Evolutionary conservation across 2,329 filamentous ascomycete genomes (phyloP), one percentile per base, ranked within the genome.

Genomic region (Ascochyta fabae): DNA sequence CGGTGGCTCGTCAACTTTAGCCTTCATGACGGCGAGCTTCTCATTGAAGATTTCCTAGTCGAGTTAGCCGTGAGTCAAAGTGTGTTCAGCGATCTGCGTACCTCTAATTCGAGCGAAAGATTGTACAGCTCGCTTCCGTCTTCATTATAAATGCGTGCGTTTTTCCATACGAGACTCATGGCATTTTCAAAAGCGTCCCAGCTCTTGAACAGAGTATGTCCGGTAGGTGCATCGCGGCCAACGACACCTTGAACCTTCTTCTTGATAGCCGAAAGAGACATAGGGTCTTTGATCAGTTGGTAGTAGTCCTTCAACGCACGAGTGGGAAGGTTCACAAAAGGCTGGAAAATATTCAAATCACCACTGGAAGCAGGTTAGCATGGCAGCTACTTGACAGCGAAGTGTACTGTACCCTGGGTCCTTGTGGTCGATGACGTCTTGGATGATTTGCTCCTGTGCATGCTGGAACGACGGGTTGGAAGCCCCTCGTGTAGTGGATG

Each of bases 71-170:
- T 9, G 10, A n/a, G 1, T 22, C 22, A 2, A 36, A n/a, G 27
- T 3, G 19, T 22, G 33, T 13, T 24, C 6, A 13, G 15, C 15
- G n/a, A 33, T 9, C 10, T 23, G 65, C 75, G 48, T 78, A 91
- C 91, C 85, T 96, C 88, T 6, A 97, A 84, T 56, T 95, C 87
- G 44, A 87, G 85, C 0, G 92, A 91, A 58, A 95, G 80, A 22
- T 85, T 81, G 61, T 88, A 91, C 47, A 96, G 93, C 15, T 92
- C 89, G 68, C 93, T 96, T 4, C 89, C 90, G 70, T 96, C 92
- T 74, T 96, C 91, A 64, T 97, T 97, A 80, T 94, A 97, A 56
- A 88, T 88, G 68, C 87, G 89, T 0, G 92, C 92, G 74, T 97
- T 97, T 44, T 83, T 84, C 93, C 93, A 97, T 39, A 97, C 87